phyloP scores from a whole-genome alignment of 2,329 filamentous ascomycete species.

The Acephala macrosclerotiorum region DNA sequence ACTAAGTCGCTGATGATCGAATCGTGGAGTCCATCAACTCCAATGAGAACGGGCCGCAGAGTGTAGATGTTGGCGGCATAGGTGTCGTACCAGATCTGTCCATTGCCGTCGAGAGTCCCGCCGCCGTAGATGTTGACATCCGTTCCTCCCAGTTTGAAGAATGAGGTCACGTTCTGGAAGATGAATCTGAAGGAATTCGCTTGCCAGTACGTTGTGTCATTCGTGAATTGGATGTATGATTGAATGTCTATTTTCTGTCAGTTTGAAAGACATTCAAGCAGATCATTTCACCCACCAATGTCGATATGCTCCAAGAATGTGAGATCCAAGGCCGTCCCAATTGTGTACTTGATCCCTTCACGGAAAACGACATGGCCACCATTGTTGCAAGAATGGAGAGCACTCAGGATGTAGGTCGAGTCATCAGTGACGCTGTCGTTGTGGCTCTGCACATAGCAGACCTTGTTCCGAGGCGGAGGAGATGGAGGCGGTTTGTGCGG shows the following conservation, averaged over 20 bases:
- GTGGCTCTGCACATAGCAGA: constrained; percentile 41
- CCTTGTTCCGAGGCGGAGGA: constrained; percentile 32
- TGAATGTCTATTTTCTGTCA: constrained; percentile 54
- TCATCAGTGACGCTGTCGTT: constrained; percentile 42
- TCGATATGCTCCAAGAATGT: constrained; percentile 71
- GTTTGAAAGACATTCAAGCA: neutral
- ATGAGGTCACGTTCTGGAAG: constrained; percentile 72
- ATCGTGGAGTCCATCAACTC: constrained; percentile 62
- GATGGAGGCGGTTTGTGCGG: constrained; percentile 30
- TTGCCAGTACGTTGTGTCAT: constrained; percentile 75
- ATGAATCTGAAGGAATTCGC: constrained; percentile 67
- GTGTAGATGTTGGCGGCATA: constrained; percentile 64
- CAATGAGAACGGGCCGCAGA: constrained; percentile 64
- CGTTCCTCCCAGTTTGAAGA: constrained; percentile 71
- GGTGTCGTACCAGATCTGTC: constrained; percentile 65
- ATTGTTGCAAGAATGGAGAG: constrained; percentile 65
- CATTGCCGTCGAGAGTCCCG: constrained; percentile 68
- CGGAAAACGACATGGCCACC: constrained; percentile 65
- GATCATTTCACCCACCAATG: constrained; percentile 52
- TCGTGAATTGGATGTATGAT: constrained; percentile 67
- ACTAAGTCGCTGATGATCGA: constrained; percentile 66
- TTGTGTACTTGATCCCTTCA: constrained; percentile 61
- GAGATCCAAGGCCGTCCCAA: constrained; percentile 70
- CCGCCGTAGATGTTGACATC: constrained; percentile 74
- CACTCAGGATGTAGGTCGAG: constrained; percentile 56